phyloP scores from a whole-genome alignment of 2,329 filamentous ascomycete species.

The Clarireedia sp. region DNA sequence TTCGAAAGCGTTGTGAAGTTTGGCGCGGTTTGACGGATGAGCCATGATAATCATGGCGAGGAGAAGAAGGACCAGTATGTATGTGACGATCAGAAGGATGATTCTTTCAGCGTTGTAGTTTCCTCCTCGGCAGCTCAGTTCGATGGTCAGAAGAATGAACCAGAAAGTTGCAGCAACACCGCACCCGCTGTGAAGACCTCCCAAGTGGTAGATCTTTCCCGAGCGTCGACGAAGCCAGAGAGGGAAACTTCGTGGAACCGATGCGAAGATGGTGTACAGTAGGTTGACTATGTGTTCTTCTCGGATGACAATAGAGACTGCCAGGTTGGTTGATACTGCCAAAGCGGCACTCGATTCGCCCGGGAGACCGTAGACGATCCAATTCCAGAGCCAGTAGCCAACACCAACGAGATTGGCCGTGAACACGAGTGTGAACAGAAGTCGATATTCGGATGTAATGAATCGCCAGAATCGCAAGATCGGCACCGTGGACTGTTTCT shows the following conservation, averaged over 20 bases:
- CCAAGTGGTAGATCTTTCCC: conserved; percentile 45
- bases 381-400: conserved; percentile 28
- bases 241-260: conserved; percentile 37
- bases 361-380: not conserved
- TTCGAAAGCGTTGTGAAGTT: conserved; percentile 63
- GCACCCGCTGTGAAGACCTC: conserved; percentile 46
- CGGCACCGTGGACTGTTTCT: not conserved
- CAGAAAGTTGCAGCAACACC: conserved; percentile 41
- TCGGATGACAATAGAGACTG: conserved; percentile 41
- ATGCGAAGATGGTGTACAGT: conserved; percentile 40
- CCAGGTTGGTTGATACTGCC: conserved; percentile 27
- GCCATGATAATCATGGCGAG: conserved; percentile 53
- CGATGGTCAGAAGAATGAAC: conserved; percentile 34
- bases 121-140: conserved; percentile 23
- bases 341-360: too few species aligned
- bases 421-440: conserved; percentile 47
- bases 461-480: conserved; percentile 3
- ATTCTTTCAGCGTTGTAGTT: conserved; percentile 35
- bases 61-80: conserved; percentile 50
- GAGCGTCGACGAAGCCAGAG: conserved; percentile 39
- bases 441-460: conserved; percentile 36
- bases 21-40: conserved; percentile 54
- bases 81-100: conserved; percentile 42
- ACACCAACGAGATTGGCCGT: conserved; percentile 39
- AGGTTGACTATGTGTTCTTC: conserved; percentile 47